Evolutionary conservation across 352 stramenopile species (phyloP).

Genomic region (Peronospora destructor): DNA sequence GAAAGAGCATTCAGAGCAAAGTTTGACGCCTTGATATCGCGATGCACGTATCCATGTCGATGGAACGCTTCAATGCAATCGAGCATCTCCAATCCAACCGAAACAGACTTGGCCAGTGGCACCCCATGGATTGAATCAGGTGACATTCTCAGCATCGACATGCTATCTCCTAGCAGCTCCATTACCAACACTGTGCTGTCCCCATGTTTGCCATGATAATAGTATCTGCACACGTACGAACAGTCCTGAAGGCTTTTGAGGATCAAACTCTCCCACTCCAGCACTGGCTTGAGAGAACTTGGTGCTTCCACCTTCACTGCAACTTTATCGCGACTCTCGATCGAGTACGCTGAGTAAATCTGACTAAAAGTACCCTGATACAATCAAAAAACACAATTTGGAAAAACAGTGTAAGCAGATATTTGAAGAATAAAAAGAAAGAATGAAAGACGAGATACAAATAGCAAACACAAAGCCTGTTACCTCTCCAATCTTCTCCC

Average conservation of each 20-base stretch:
- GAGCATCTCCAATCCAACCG: constrained; percentile 80
- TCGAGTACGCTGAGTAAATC: constrained; percentile 81
- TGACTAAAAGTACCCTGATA: constrained; percentile 79
- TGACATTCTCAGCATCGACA: constrained; percentile 81
- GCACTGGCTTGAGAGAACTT: constrained; percentile 79
- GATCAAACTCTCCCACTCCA: constrained; percentile 86
- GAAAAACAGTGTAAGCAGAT: constrained; percentile 1
- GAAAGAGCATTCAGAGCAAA: constrained; percentile 56
- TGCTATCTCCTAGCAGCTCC: constrained; percentile 82
- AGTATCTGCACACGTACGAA: constrained; percentile 77
- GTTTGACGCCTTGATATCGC: constrained; percentile 87
- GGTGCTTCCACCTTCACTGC: constrained; percentile 83
- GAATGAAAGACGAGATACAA: background rate
- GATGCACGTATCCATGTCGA: constrained; percentile 79
- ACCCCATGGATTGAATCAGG: constrained; percentile 78
- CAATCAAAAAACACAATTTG: background rate
- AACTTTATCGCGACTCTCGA: constrained; percentile 67
- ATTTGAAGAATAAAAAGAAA: constrained; percentile 6
- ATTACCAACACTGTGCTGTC: constrained; percentile 86
- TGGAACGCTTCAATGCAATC: constrained; percentile 85
- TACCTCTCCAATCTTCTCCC: constrained; percentile 86
- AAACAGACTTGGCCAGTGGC: constrained; percentile 57
- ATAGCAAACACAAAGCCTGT: background rate
- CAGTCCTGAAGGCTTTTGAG: constrained; percentile 82
- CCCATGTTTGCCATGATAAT: constrained; percentile 79